Conservation (phyloP, 768 basidiomycete genomes). For the Tulasnella sp. region DNA sequence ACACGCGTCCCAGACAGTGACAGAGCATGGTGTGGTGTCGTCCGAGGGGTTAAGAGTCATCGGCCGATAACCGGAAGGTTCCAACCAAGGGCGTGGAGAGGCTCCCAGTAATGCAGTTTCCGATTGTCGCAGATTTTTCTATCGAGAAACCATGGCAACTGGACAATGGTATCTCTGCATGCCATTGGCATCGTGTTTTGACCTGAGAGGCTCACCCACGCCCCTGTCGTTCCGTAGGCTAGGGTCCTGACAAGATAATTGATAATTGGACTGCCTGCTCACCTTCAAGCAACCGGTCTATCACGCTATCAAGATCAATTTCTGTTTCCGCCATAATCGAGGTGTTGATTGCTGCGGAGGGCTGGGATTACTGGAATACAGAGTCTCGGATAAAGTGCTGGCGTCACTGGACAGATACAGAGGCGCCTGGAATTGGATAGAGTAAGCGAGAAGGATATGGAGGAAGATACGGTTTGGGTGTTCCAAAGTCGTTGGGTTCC, state of each 20-base stretch:
- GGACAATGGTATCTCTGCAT: background rate
- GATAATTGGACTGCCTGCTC: slow-evolving; percentile 27
- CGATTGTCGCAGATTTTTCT: background rate
- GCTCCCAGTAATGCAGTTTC: background rate
- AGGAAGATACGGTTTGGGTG: background rate
- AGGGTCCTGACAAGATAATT: slow-evolving; percentile 20
- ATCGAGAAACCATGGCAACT: background rate
- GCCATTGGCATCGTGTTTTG: background rate
- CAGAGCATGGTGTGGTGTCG: background rate
- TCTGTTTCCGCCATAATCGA: slow-evolving; percentile 35
- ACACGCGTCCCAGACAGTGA: background rate
- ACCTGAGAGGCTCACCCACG: background rate
- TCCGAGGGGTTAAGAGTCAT: background rate
- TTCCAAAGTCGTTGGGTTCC: background rate
- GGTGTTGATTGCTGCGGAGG: background rate
- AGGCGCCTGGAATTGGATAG: too few species aligned
- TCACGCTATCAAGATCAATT: slow-evolving; percentile 99
- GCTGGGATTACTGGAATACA: background rate
- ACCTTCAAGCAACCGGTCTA: slow-evolving; percentile 97
- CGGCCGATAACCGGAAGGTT: background rate
- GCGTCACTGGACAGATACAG: background rate
- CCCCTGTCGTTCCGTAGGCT: background rate
- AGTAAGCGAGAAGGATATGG: background rate
- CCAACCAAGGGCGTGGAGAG: background rate
- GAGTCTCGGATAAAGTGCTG: background rate